Conservation (phyloP, 805 yeast genomes). For the Metahyphopichia silvanorum region DNA sequence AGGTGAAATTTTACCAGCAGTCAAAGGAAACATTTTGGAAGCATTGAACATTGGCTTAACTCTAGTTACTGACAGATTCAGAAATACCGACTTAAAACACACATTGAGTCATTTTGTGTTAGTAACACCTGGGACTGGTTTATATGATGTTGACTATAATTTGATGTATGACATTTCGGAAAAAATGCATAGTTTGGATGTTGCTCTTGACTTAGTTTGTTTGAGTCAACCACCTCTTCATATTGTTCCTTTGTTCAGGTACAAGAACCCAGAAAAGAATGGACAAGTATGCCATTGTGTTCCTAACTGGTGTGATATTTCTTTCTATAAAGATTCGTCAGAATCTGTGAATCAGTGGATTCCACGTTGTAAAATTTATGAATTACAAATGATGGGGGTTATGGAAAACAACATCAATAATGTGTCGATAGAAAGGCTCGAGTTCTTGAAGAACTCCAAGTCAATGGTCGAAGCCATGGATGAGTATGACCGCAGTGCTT, state of each 20-base stretch:
- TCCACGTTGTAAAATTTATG: conserved; percentile 90
- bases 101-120: conserved; percentile 88
- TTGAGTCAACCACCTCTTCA: conserved; percentile 89
- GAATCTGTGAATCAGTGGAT: conserved; percentile 61
- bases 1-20: conserved; percentile 76
- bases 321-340: conserved; percentile 73
- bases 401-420: conserved; percentile 86
- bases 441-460: conserved; percentile 23
- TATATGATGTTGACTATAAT: conserved; percentile 86
- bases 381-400: conserved; percentile 96
- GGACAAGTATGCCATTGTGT: conserved; percentile 64
- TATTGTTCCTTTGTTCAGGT: conserved; percentile 84
- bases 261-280: conserved; percentile 45
- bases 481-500: conserved; percentile 60
- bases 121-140: conserved; percentile 89
- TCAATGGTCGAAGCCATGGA: conserved; percentile 62
- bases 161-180: conserved; percentile 71
- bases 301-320: conserved; percentile 94
- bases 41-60: conserved; percentile 83
- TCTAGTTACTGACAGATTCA: conserved; percentile 69
- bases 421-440: conserved; percentile 61
- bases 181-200: conserved; percentile 71
- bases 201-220: conserved; percentile 86
- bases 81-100: conserved; percentile 82
- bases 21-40: conserved; percentile 86